These are phyloP conservation scores for Phialemoniopsis sp. DNA, from an alignment of 2,329 filamentous ascomycete species.

Conservation along the genomic window DNA sequence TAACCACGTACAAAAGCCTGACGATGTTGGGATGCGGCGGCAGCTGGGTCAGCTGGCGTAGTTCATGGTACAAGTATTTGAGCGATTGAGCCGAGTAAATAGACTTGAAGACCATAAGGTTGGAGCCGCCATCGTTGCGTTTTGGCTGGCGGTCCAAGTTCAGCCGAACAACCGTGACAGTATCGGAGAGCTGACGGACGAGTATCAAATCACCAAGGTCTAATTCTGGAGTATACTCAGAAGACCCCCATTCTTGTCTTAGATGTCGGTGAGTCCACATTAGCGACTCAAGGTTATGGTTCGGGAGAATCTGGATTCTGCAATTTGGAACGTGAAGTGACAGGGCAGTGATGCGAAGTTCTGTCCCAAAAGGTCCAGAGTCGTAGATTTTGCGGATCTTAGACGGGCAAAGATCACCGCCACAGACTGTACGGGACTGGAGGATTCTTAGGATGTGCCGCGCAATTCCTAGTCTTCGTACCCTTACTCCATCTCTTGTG, in stretches of 20 bases:
- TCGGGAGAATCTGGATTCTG: slow-evolving; percentile 32
- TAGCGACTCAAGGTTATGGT: slow-evolving; percentile 49
- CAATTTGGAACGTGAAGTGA: slow-evolving; percentile 28
- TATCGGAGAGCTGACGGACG: slow-evolving; percentile 52
- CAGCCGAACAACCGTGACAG: slow-evolving; percentile 47
- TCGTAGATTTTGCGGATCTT: slow-evolving; percentile 31
- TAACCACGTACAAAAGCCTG: slow-evolving; percentile 48
- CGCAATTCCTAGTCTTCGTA: slow-evolving; percentile 46
- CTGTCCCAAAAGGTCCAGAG: slow-evolving; percentile 52
- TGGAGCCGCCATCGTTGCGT: too few species aligned
- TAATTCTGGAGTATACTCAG: slow-evolving; percentile 34
- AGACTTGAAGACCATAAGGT: slow-evolving; percentile 46
- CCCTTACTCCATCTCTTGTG: slow-evolving; percentile 43
- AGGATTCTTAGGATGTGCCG: slow-evolving; percentile 50
- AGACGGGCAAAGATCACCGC: slow-evolving; percentile 20
- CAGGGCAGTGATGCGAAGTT: slow-evolving; percentile 44
- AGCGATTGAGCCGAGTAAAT: slow-evolving; percentile 40
- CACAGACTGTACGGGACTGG: slow-evolving; percentile 40
- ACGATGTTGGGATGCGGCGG: slow-evolving; percentile 50
- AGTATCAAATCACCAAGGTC: slow-evolving; percentile 47
- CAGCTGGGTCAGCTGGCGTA: slow-evolving; percentile 49
- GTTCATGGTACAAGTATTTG: slow-evolving; percentile 59
- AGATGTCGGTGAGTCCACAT: slow-evolving; percentile 40
- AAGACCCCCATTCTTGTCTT: slow-evolving; percentile 14
- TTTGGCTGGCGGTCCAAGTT: too few species aligned